A percentile compares a stretch with the other conserved stretches of the same genome.
Conservation (phyloP, 176 grass and related monocot species). For the Oryza brachyantha region DNA sequence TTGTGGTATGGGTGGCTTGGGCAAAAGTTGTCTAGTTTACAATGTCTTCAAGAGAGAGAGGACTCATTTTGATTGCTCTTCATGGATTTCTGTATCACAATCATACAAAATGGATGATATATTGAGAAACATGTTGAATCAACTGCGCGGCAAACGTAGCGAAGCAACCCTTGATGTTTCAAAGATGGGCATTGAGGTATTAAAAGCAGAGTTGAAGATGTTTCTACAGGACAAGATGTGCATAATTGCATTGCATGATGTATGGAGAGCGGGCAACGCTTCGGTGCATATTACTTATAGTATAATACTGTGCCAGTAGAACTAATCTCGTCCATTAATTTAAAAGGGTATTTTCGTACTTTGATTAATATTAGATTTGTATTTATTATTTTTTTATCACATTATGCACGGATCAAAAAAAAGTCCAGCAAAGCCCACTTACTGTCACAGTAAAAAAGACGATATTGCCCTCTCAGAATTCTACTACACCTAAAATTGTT, state of each 20-base stretch:
- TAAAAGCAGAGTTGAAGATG: not conserved
- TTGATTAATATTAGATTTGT: no score
- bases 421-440: no score
- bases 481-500: no score
- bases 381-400: no score
- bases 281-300: no score
- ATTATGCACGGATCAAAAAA: no score
- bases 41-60: slow-evolving; percentile 3
- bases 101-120: slow-evolving; percentile 14
- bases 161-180: no score
- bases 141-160: not conserved
- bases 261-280: not conserved
- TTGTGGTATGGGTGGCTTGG: slow-evolving; percentile 55
- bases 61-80: not conserved
- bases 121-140: slow-evolving; percentile 17
- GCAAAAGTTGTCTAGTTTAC: slow-evolving; percentile 46
- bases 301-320: no score
- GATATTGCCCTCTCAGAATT: no score
- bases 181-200: not conserved
- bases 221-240: not conserved
- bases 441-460: no score
- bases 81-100: slow-evolving; percentile 43
- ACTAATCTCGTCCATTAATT: no score
- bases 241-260: not conserved
- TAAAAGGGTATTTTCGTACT: no score